A percentile compares a stretch with the other conserved stretches of the same genome.
These are phyloP conservation scores for Fusarium avenaceum DNA, from an alignment of 2,329 filamentous ascomycete genomes.

Conservation along the genomic window DNA sequence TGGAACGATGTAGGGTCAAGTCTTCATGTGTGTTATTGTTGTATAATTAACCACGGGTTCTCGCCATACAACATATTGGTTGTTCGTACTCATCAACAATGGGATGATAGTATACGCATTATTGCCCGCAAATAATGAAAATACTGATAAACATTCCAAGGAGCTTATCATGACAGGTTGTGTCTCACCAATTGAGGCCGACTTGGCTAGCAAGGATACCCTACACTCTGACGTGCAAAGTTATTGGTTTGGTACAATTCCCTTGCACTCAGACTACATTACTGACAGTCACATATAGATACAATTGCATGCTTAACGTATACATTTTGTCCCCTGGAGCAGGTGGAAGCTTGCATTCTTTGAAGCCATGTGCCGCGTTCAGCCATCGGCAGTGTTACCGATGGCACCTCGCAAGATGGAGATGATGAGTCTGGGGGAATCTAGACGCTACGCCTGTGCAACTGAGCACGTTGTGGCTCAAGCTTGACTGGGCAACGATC, in stretches of 20 bases:
- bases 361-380: conserved; percentile 30
- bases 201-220: conserved; percentile 18
- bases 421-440: conserved; percentile 28
- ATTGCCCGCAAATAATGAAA: not conserved
- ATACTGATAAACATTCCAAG: not conserved
- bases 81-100: not conserved
- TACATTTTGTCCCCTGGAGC: not conserved
- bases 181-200: not conserved
- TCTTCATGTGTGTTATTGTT: not conserved
- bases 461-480: conserved; percentile 36
- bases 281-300: not conserved
- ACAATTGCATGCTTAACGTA: not conserved
- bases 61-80: not conserved
- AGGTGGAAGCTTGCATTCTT: conserved; percentile 33
- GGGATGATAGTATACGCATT: not conserved
- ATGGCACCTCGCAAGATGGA: conserved; percentile 30
- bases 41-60: not conserved
- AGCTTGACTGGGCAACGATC: conserved; percentile 37
- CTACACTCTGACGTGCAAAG: conserved; percentile 8
- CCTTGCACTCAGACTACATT: not conserved
- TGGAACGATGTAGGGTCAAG: too few relatives aligned
- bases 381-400: conserved; percentile 33
- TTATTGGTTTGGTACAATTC: not conserved
- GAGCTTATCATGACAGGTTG: not conserved
- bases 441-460: conserved; percentile 41